Percentiles rank a stretch among this genome's conserved stretches.
Conservation (phyloP, 1,284 basidiomycete species). For the Dichomitus squalens region DNA sequence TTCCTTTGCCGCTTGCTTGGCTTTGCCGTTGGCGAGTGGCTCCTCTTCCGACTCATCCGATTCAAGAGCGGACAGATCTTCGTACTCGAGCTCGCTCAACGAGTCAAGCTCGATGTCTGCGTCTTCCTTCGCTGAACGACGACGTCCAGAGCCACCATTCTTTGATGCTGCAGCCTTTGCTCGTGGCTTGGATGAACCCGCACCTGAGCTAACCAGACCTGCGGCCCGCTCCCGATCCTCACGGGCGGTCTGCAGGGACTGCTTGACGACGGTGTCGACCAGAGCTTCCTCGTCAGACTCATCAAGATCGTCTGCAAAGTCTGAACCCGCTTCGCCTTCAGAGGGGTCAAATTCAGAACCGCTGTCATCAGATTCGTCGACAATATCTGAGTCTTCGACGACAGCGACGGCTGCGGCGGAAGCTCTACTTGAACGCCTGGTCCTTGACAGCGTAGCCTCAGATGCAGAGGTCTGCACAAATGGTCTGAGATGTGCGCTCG, state of each 20-base stretch:
- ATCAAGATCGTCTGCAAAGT: conserved; percentile 17
- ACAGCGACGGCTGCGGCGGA: not conserved
- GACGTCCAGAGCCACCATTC: conserved; percentile 57
- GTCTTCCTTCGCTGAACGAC: conserved; percentile 37
- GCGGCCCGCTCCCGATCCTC: conserved; percentile 34
- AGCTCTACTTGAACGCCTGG: conserved; percentile 5
- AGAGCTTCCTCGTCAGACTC: conserved; percentile 57
- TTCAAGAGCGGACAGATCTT: conserved; percentile 16
- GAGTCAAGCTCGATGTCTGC: conserved; percentile 37
- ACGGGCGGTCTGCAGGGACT: conserved; percentile 50
- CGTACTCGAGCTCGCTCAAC: conserved; percentile 19
- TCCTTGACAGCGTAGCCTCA: not conserved
- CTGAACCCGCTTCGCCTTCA: conserved; percentile 21
- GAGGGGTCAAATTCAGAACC: conserved; percentile 57
- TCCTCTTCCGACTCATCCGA: conserved; percentile 17
- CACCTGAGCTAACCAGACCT: conserved; percentile 38
- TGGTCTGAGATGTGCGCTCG: not conserved
- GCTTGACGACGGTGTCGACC: conserved; percentile 56
- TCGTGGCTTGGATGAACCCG: conserved; percentile 39
- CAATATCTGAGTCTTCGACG: conserved; percentile 41
- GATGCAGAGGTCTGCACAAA: conserved; percentile 1
- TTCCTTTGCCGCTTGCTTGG: conserved; percentile 31
- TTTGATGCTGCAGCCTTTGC: conserved; percentile 44
- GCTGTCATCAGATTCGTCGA: conserved; percentile 55
- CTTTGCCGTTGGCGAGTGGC: conserved; percentile 32